A percentile compares a stretch with the other conserved stretches of the same genome.
Evolutionary conservation across 495 filamentous ascomycete species (phyloP).

Genomic region (Penicillium robsamsonii): DNA sequence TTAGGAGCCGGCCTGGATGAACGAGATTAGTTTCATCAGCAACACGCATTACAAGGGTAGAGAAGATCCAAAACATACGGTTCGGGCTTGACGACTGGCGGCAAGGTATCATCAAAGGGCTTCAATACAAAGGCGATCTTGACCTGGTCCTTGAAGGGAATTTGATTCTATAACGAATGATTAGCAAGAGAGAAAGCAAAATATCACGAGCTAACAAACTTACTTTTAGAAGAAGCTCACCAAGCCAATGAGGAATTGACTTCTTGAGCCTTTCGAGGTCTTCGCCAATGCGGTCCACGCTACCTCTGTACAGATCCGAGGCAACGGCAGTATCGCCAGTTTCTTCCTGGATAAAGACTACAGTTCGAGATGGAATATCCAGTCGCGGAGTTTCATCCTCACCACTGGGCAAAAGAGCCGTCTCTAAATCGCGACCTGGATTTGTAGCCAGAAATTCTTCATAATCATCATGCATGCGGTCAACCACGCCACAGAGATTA

Average conservation of each 20-base stretch:
- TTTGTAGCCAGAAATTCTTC: slow-evolving; percentile 63
- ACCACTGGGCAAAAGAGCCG: slow-evolving; percentile 71
- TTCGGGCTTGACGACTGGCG: slow-evolving; percentile 63
- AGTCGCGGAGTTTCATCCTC: slow-evolving; percentile 83
- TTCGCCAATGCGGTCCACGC: slow-evolving; percentile 68
- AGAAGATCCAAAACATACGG: slow-evolving; percentile 33
- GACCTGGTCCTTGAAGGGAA: slow-evolving; percentile 84
- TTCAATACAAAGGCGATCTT: slow-evolving; percentile 91
- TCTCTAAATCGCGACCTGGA: slow-evolving; percentile 53
- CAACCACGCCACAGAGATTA: slow-evolving; percentile 76
- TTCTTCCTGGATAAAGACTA: slow-evolving; percentile 94
- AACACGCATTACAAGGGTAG: not conserved
- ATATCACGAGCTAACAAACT: not conserved
- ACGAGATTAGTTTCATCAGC: not conserved
- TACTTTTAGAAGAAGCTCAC: slow-evolving; percentile 81
- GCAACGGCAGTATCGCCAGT: slow-evolving; percentile 82
- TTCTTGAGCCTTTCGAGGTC: slow-evolving; percentile 84
- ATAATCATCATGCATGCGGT: slow-evolving; percentile 75
- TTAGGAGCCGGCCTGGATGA: slow-evolving; percentile 24
- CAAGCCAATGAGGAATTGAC: slow-evolving; percentile 84
- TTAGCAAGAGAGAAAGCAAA: not conserved
- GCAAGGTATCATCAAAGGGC: slow-evolving; percentile 76
- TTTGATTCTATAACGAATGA: slow-evolving; percentile 59
- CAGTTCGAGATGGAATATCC: slow-evolving; percentile 72
- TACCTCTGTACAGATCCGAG: slow-evolving; percentile 87